phyloP scores from a whole-genome alignment of 768 basidiomycete genomes.

The Psilocybe tampanensis region DNA sequence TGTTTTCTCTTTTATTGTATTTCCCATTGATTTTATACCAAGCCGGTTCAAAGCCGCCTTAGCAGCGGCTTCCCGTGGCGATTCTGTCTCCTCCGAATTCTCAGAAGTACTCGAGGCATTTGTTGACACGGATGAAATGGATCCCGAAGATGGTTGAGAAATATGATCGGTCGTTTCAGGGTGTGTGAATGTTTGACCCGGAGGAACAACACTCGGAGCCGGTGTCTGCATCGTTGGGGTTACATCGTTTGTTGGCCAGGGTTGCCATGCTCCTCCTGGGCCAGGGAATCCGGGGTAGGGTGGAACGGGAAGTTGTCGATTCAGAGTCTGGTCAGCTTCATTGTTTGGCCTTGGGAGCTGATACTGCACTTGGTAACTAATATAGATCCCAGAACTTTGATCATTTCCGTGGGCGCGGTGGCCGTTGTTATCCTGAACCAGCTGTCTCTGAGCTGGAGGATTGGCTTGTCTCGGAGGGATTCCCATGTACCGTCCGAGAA shows the following conservation, averaged over 20 bases:
- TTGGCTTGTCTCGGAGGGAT: slow-evolving; percentile 47
- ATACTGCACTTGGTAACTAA: slow-evolving; percentile 68
- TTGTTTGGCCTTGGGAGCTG: slow-evolving; percentile 42
- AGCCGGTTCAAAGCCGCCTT: slow-evolving; percentile 64
- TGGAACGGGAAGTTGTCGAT: slow-evolving; percentile 44
- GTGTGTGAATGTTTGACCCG: not conserved
- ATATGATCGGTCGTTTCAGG: not conserved
- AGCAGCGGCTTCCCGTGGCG: slow-evolving; percentile 55
- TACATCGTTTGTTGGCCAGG: slow-evolving; percentile 49
- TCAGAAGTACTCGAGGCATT: slow-evolving; percentile 6
- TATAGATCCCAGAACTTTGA: slow-evolving; percentile 48
- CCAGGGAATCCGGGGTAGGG: slow-evolving; percentile 65
- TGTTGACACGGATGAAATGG: slow-evolving; percentile 10
- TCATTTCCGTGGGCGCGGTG: slow-evolving; percentile 38
- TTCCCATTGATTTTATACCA: not conserved
- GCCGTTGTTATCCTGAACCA: slow-evolving; percentile 13
- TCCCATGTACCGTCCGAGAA: slow-evolving; percentile 60
- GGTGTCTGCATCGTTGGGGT: slow-evolving; percentile 4
- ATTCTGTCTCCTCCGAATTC: slow-evolving; percentile 9
- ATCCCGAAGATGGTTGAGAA: not conserved
- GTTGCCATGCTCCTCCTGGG: slow-evolving; percentile 66
- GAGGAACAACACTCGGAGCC: not conserved
- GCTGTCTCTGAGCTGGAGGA: slow-evolving; percentile 17
- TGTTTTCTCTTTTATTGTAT: not conserved
- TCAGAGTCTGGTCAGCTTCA: slow-evolving; percentile 11